Base-by-base conservation (phyloP, 1,139 yeast genomes). In the Candida sojae region DNA sequence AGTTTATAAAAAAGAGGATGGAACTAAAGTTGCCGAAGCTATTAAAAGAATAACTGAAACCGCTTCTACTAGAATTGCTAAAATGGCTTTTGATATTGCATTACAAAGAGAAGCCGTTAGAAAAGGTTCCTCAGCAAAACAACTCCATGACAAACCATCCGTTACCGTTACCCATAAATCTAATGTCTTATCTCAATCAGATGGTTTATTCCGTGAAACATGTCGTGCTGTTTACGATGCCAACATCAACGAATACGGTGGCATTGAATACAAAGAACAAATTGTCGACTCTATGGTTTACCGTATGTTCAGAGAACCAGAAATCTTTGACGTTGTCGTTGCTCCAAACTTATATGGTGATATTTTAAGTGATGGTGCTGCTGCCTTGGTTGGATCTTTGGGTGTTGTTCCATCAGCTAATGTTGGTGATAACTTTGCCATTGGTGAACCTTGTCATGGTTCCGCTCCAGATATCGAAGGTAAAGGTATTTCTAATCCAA, bases 391-490 rank as follows among this genome's bases (percentile, higher is more conserved):
- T 42, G 99, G 99, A 45, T 93, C 99, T 31, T 82, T 93, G 56
- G 99, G 99, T 65, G 96, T 93, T 51, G 98, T 95, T 52, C 99
- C 99, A 60, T 87, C 96, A 49, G 98, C 98, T 56, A 93, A 93
- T 64, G 99, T 93, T 49, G 99, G 99, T 62, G 97, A 91, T 64
- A 74, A 79, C 67, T 93, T 93, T 64, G 97, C 96, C 55, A 91
- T 93, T 67, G 99, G 99, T 68, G 99, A 93, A 73, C 99, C 99
- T 63, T 92, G 98, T 68, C 99, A 93, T 72, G 99, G 99, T 53
- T 88, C 96, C 52, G 99, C 99, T 49, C 99, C 99, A 48, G 99
- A 93, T 68, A 93, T 93, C 57, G 97, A 91, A 67, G 99, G 99
- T 60, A 84, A 82, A 68, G 95, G 88, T 60, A 92, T 93, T 64